A percentile compares a stretch with the other conserved stretches of the same genome.
These are phyloP conservation scores for Magnolia kwangsiensis DNA, from an alignment of 164 flowering plant genomes.

Conservation along the genomic window DNA sequence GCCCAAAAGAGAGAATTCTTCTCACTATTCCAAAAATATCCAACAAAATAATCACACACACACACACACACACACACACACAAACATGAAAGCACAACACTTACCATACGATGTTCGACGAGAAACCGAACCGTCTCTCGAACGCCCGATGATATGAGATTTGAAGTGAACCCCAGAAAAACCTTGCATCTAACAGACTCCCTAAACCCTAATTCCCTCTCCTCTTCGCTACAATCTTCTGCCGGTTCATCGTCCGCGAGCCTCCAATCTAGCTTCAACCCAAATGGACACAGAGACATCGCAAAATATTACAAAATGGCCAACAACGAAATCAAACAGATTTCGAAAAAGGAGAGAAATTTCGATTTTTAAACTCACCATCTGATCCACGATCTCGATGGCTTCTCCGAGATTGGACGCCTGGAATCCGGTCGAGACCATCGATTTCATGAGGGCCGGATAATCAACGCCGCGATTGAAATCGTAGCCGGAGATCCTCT, in stretches of 20 bases:
- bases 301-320: neutral
- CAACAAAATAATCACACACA: neutral
- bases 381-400: slow-evolving; percentile 63
- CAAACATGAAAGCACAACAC: slow-evolving; percentile 1
- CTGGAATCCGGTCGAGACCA: slow-evolving; percentile 81
- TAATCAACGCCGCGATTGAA: slow-evolving; percentile 79
- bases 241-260: slow-evolving; percentile 56
- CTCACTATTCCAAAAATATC: neutral
- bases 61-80: too few relatives aligned
- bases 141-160: slow-evolving; percentile 88
- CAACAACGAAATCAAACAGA: neutral
- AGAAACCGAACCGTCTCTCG: slow-evolving; percentile 83
- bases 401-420: slow-evolving; percentile 97
- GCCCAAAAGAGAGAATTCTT: neutral
- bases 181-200: slow-evolving; percentile 69
- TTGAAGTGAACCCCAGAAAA: slow-evolving; percentile 91
- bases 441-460: slow-evolving; percentile 51
- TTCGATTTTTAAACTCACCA: slow-evolving; percentile 43
- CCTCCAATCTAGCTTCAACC: slow-evolving; percentile 81
- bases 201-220: slow-evolving; percentile 46
- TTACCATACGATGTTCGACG: slow-evolving; percentile 85
- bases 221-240: slow-evolving; percentile 66
- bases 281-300: slow-evolving; percentile 6
- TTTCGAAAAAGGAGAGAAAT: neutral
- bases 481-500: slow-evolving; percentile 74